Conservation (phyloP, 805 yeast species). For the Metschnikowia lachancei region DNA sequence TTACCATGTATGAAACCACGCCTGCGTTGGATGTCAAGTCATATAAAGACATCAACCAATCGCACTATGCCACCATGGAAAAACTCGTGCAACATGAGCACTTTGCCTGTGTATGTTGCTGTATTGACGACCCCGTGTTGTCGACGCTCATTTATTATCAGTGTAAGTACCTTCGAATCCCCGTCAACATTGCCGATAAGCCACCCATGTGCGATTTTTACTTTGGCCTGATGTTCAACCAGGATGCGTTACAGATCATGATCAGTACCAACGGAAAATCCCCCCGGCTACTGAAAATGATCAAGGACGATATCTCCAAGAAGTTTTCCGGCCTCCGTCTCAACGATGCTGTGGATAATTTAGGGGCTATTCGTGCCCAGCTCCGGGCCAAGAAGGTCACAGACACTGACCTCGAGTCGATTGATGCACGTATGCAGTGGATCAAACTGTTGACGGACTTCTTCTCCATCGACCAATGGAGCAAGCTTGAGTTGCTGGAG, state of each 20-base stretch:
- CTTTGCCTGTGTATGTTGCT: conserved; percentile 68
- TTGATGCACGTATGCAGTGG: conserved; percentile 69
- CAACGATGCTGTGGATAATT: conserved; percentile 57
- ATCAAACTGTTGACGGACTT: conserved; percentile 62
- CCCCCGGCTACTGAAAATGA: conserved; percentile 63
- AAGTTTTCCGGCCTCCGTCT: conserved; percentile 45
- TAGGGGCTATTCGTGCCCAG: conserved; percentile 52
- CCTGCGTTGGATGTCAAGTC: conserved; percentile 13
- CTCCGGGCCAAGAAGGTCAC: conserved; percentile 48
- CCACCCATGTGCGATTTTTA: conserved; percentile 84
- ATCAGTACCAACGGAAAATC: conserved; percentile 81
- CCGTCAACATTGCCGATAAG: conserved; percentile 79
- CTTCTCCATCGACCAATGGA: conserved; percentile 59
- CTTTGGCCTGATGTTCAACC: conserved; percentile 74
- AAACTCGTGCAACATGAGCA: conserved; percentile 34
- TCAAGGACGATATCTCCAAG: conserved; percentile 53
- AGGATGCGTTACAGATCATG: conserved; percentile 75
- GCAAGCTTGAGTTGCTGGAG: conserved; percentile 34
- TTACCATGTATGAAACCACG: conserved; percentile 46
- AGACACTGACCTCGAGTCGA: conserved; percentile 43
- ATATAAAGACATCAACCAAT: conserved; percentile 10
- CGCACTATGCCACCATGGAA: conserved; percentile 30
- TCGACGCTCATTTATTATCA: conserved; percentile 57
- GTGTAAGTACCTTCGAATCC: conserved; percentile 45
- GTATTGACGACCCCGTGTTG: conserved; percentile 66